Conservation (phyloP, 2,329 filamentous ascomycete genomes). For the Alternaria postmessia region DNA sequence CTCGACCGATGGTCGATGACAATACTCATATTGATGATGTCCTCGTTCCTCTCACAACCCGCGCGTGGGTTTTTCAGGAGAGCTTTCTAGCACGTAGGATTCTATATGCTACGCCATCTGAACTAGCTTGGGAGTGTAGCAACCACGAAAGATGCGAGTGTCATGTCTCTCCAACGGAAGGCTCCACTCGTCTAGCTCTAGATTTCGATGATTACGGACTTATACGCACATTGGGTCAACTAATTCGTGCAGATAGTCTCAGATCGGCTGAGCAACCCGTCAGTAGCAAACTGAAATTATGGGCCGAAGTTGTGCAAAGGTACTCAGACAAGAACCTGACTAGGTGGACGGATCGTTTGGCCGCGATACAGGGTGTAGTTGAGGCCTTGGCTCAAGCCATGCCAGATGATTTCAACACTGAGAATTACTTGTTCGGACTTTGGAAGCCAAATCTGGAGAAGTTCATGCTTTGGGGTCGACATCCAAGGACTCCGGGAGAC, state of each 20-base stretch:
- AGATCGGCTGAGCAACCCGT: background rate
- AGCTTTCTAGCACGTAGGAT: background rate
- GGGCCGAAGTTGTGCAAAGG: background rate
- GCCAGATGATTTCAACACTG: background rate
- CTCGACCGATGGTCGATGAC: background rate
- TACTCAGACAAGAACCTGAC: background rate
- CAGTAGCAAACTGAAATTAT: background rate
- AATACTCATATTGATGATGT: background rate
- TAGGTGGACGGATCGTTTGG: slow-evolving; percentile 8
- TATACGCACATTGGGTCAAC: background rate
- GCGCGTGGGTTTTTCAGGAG: slow-evolving; percentile 6
- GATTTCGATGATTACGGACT: background rate
- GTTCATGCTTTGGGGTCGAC: background rate
- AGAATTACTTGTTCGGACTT: background rate
- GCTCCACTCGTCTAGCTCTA: accelerated
- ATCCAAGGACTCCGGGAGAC: background rate
- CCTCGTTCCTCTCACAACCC: background rate
- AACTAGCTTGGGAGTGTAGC: slow-evolving; percentile 2
- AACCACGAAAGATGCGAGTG: slow-evolving; percentile 1
- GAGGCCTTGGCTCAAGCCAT: background rate
- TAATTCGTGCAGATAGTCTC: background rate
- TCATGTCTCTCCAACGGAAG: background rate
- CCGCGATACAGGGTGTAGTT: slow-evolving; percentile 4
- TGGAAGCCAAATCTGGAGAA: background rate
- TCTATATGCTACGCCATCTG: slow-evolving; percentile 9